phyloP scores from a whole-genome alignment of 2,329 filamentous ascomycete genomes.

The Cladosporium sp. region DNA sequence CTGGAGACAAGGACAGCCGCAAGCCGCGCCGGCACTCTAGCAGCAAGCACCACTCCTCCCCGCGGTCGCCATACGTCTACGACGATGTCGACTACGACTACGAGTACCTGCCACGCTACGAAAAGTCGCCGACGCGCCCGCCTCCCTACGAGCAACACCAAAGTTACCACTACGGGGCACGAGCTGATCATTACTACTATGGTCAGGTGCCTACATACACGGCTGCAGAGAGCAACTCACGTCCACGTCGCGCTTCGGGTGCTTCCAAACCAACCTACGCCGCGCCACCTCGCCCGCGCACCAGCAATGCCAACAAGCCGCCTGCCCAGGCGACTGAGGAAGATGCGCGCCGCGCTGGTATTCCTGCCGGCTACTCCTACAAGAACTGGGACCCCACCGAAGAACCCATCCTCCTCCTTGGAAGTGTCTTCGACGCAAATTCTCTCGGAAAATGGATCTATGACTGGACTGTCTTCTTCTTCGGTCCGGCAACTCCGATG shows the following conservation, averaged over 20 bases:
- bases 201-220: constrained; percentile 47
- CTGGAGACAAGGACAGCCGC: constrained; percentile 20
- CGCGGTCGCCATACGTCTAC: constrained; percentile 52
- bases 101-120: constrained; percentile 36
- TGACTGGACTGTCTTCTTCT: constrained; percentile 94
- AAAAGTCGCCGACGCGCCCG: constrained; percentile 39
- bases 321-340: constrained; percentile 58
- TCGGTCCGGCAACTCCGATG: constrained; percentile 76
- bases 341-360: constrained; percentile 59
- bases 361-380: constrained; percentile 84
- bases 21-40: constrained; percentile 31
- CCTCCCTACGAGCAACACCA: constrained; percentile 50
- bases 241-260: constrained; percentile 38
- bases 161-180: constrained; percentile 43
- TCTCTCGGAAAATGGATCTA: constrained; percentile 99
- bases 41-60: constrained; percentile 46
- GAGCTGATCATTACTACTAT: constrained; percentile 49
- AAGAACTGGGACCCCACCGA: constrained; percentile 98
- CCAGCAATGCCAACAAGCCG: constrained; percentile 35
- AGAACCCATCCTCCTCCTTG: constrained; percentile 87
- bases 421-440: constrained; percentile 95
- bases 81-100: constrained; percentile 51
- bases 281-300: constrained; percentile 39
- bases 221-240: constrained; percentile 36
- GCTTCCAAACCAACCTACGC: constrained; percentile 52